Evolutionary conservation across 768 basidiomycete genomes (phyloP).

Genomic region (Lepiota venenata): DNA sequence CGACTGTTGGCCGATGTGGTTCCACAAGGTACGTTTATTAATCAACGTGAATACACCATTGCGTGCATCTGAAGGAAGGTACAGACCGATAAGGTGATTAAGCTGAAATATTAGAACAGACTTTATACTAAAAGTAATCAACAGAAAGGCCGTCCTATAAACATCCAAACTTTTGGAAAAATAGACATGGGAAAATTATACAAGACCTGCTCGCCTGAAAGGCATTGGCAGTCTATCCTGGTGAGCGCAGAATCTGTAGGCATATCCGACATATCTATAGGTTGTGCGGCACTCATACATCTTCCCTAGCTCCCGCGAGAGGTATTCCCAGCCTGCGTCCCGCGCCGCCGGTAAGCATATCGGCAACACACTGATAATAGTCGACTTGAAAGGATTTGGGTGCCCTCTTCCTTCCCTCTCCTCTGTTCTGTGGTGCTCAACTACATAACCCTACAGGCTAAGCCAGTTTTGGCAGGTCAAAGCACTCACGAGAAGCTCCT

Average conservation of each 20-base stretch:
- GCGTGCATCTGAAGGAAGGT: not conserved
- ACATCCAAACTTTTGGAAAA: constrained; percentile 60
- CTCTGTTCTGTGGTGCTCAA: not conserved
- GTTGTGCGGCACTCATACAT: not conserved
- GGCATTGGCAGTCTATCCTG: constrained; percentile 59
- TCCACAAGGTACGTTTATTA: constrained; percentile 56
- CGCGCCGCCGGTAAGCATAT: constrained; percentile 50
- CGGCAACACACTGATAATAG: constrained; percentile 56
- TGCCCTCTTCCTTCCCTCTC: constrained; percentile 22
- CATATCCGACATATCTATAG: not conserved
- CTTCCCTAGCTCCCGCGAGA: constrained; percentile 50
- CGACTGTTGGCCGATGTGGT: constrained; percentile 77
- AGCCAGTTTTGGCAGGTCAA: constrained; percentile 78
- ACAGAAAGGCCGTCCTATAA: constrained; percentile 69
- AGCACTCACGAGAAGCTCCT: constrained; percentile 53
- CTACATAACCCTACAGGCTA: constrained; percentile 34
- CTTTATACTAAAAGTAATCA: constrained; percentile 4
- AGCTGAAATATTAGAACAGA: not conserved
- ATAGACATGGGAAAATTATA: constrained; percentile 58
- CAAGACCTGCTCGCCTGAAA: constrained; percentile 53
- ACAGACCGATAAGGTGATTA: constrained; percentile 65
- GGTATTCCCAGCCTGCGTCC: constrained; percentile 61
- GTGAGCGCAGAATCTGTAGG: constrained; percentile 60
- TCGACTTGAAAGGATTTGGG: constrained; percentile 73
- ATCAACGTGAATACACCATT: not conserved